Percentiles rank a stretch among this genome's conserved stretches.
Evolutionary conservation across 2,329 filamentous ascomycete species (phyloP).

Genomic region (Fusarium devonianum): DNA sequence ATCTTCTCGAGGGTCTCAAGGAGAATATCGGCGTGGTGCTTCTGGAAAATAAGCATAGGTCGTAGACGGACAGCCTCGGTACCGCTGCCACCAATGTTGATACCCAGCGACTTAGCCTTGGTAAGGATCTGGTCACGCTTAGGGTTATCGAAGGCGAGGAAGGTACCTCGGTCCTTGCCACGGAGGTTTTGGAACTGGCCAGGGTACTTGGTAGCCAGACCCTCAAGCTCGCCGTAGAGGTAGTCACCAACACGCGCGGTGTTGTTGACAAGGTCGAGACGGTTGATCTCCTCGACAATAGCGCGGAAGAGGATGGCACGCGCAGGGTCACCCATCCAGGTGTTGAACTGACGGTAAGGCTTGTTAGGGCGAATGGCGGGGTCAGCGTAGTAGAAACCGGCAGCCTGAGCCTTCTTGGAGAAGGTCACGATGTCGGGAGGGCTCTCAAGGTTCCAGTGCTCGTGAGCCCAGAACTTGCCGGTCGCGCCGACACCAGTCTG

Average conservation of each 20-base stretch:
- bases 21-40: constrained; percentile 87
- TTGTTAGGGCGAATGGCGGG: constrained; percentile 83
- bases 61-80: constrained; percentile 77
- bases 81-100: constrained; percentile 89
- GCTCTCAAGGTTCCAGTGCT: constrained; percentile 83
- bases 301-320: constrained; percentile 85
- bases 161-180: constrained; percentile 88
- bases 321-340: constrained; percentile 94
- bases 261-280: constrained; percentile 77
- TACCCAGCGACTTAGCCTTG: constrained; percentile 78
- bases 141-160: constrained; percentile 90
- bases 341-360: constrained; percentile 96
- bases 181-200: constrained; percentile 82
- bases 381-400: constrained; percentile 90
- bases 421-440: constrained; percentile 96
- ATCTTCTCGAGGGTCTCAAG: constrained; percentile 81
- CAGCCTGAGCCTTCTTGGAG: constrained; percentile 93
- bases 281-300: constrained; percentile 82
- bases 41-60: constrained; percentile 93
- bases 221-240: constrained; percentile 74
- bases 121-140: constrained; percentile 79
- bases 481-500: constrained; percentile 93
- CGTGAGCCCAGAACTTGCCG: constrained; percentile 95
- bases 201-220: constrained; percentile 74
- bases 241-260: constrained; percentile 82